Evolutionary conservation across 208 protist species (phyloP), one percentile per base, ranked within the genome.

Genomic region (Leishmania amazonensis): DNA sequence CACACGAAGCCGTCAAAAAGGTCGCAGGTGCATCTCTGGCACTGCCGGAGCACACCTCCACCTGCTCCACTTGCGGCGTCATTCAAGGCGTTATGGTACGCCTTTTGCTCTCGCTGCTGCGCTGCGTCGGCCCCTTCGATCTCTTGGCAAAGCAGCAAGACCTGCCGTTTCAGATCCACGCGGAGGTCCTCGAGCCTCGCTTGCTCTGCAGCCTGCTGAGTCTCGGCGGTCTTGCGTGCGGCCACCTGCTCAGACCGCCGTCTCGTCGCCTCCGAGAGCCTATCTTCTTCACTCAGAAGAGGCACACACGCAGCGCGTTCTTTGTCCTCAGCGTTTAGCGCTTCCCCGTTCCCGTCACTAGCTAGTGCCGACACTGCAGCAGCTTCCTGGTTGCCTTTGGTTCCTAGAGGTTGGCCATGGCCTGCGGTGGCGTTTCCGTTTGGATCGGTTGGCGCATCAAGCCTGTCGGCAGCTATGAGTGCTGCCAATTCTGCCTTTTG

Each of bases 71-170:
- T 77, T 47, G 24, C 80, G 38, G 83, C 78, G 6, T 47, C 77
- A 73, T 93, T 86, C 38, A 91, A 74, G 19, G 81, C 76, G 17
- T 78, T 68, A 68, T 81, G 78, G n/a, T 83, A 87, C 19, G 60
- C 62, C 65, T 85, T 79, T 51, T 90, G 89, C 38, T 78, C 81
- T 68, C 31, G 58, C 81, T 92, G 89, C 81, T 90, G 84, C 3
- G 75, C 82, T 3, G 85, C 84, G 73, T 92, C 91, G 2, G 82
- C 86, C 24, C 58, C 83, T 76, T 94, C 91, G 35, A 91, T 89
- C 21, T 80, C 78, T 7, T 76, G 38, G 79, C 90, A 93, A 3
- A 91, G 79, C 68, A 62, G 54, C 60, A 80, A 57, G 9, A 93
- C 72, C 13, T 47, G 67, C 13, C 58, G 70, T 65, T 87, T 89